phyloP scores from a whole-genome alignment of 2,329 filamentous ascomycete genomes.

The Colletotrichum musicola region DNA sequence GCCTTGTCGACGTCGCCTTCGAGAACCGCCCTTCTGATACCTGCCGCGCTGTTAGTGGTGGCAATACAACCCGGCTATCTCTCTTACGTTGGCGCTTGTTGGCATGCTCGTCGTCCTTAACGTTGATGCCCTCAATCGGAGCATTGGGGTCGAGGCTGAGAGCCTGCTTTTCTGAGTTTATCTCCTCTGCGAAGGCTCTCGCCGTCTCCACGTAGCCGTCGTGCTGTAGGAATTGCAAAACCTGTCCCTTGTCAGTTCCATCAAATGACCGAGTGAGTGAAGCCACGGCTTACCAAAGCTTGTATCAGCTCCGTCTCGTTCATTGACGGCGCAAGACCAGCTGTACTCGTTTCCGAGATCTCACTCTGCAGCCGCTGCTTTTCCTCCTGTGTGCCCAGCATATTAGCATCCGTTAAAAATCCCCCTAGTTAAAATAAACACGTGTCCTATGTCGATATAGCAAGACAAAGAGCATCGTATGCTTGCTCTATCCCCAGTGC shows the following conservation, averaged over 20 bases:
- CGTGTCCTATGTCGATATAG: no score
- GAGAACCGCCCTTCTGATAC: conserved; percentile 87
- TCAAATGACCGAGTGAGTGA: background rate
- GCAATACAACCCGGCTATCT: background rate
- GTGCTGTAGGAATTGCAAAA: conserved; percentile 89
- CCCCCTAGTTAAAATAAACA: background rate
- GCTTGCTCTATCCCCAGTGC: no score
- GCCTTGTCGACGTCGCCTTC: conserved; percentile 94
- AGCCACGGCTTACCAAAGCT: conserved; percentile 69
- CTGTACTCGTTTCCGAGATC: conserved; percentile 70
- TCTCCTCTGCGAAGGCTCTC: conserved; percentile 86
- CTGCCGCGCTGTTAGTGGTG: conserved; percentile 57
- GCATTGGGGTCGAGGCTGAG: conserved; percentile 70
- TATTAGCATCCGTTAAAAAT: conserved; percentile 19
- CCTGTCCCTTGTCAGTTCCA: conserved; percentile 50
- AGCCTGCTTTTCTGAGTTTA: conserved; percentile 78
- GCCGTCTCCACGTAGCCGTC: conserved; percentile 97
- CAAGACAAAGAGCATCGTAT: no score
- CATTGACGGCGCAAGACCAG: conserved; percentile 71
- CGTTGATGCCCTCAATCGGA: conserved; percentile 70
- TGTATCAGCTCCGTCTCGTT: conserved; percentile 86
- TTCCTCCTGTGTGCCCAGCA: conserved; percentile 47
- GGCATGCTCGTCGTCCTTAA: conserved; percentile 87
- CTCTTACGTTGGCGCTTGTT: conserved; percentile 84
- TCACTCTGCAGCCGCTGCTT: conserved; percentile 64